Percentiles rank a stretch among this genome's conserved stretches.
These are phyloP conservation scores for Nemania diffusa DNA, from an alignment of 2,329 filamentous ascomycete genomes.

Conservation along the genomic window DNA sequence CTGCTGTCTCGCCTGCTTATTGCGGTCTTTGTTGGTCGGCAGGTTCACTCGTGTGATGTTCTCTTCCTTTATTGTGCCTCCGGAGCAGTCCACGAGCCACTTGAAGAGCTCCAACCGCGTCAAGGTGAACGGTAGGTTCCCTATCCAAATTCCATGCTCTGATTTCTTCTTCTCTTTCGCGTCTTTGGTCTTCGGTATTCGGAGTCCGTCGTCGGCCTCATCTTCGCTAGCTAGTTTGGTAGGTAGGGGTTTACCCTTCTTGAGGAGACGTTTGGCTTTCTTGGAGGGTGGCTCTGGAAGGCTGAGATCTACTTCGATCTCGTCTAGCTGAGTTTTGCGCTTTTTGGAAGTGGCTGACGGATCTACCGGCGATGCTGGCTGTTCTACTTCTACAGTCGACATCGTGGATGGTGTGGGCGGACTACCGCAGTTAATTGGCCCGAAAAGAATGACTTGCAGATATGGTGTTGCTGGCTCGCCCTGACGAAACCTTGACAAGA, in stretches of 20 bases:
- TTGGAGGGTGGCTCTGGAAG: constrained; percentile 96
- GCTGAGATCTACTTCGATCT: constrained; percentile 88
- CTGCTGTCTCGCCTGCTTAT: constrained; percentile 30
- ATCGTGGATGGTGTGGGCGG: constrained; percentile 19
- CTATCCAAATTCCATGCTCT: constrained; percentile 91
- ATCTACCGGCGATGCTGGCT: constrained; percentile 29
- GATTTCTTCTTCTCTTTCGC: constrained; percentile 70
- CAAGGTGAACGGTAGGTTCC: constrained; percentile 87
- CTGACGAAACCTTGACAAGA: neutral
- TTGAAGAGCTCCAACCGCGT: constrained; percentile 78
- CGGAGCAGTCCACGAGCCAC: constrained; percentile 81
- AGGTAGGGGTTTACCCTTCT: constrained; percentile 77
- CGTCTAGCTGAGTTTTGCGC: constrained; percentile 75
- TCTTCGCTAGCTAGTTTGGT: constrained; percentile 56
- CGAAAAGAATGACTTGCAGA: neutral
- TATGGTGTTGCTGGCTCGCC: neutral
- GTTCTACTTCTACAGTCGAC: constrained; percentile 32
- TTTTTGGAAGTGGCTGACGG: constrained; percentile 63
- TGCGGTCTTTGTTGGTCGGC: constrained; percentile 65
- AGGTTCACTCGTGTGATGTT: constrained; percentile 88
- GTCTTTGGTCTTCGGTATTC: constrained; percentile 47
- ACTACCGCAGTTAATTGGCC: neutral
- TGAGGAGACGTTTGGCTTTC: constrained; percentile 87
- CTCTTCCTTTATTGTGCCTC: constrained; percentile 71
- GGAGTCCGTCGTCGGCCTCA: constrained; percentile 51